Conservation (phyloP, 129 eudicot genomes). For the Pittosporum tobira region DNA sequence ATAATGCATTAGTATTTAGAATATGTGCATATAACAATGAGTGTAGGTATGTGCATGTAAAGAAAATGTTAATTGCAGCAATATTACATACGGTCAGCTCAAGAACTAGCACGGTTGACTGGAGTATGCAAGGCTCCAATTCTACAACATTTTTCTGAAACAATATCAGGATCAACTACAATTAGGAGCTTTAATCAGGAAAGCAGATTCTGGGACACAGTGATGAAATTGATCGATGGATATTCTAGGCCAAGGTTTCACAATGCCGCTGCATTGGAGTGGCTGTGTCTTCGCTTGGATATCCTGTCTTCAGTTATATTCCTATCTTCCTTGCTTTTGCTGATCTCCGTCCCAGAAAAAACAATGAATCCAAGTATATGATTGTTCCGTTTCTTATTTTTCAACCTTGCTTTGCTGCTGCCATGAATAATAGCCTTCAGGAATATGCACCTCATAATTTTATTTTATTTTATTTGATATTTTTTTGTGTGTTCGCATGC, state of each 20-base stretch:
- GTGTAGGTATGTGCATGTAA: too few relatives aligned
- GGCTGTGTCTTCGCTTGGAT: slow-evolving; percentile 74
- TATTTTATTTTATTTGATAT: neutral
- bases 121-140: slow-evolving; percentile 81
- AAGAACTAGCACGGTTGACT: slow-evolving; percentile 66
- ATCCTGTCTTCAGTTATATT: slow-evolving; percentile 57
- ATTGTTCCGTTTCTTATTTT: neutral
- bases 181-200: slow-evolving; percentile 76
- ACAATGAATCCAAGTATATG: slow-evolving; percentile 69
- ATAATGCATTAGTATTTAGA: too few relatives aligned
- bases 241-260: slow-evolving; percentile 70
- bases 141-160: slow-evolving; percentile 84
- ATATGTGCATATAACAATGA: too few relatives aligned
- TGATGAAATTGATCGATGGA: slow-evolving; percentile 50
- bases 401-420: too few relatives aligned
- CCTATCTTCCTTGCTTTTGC: slow-evolving; percentile 47
- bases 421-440: neutral
- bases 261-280: slow-evolving; percentile 54
- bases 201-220: slow-evolving; percentile 40
- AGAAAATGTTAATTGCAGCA: slow-evolving; percentile 30
- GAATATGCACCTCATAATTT: neutral
- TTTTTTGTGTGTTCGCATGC: neutral
- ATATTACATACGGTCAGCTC: slow-evolving; percentile 67
- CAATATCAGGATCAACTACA: slow-evolving; percentile 68
- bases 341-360: slow-evolving; percentile 60